phyloP scores from a whole-genome alignment of 1,284 basidiomycete species.

The Athelia psychrophila region DNA sequence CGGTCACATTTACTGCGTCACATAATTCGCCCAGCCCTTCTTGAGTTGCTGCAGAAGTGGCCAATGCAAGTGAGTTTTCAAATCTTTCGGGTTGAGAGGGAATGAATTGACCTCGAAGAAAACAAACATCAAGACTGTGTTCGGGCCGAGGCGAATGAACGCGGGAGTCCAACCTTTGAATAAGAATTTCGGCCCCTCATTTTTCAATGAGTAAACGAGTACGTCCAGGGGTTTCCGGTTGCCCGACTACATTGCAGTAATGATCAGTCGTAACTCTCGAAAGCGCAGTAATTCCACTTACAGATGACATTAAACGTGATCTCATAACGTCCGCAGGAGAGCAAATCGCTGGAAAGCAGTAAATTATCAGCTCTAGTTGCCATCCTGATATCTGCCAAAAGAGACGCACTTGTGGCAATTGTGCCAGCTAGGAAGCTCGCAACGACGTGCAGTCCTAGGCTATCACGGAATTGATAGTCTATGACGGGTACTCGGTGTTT shows the following conservation, averaged over 20 bases:
- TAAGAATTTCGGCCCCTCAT: constrained; percentile 81
- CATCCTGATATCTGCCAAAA: neutral
- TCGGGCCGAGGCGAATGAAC: constrained; percentile 81
- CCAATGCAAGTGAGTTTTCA: no score
- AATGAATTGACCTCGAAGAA: constrained; percentile 65
- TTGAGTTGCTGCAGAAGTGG: neutral
- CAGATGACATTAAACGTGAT: constrained; percentile 74
- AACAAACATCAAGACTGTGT: constrained; percentile 82
- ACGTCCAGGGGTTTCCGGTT: constrained; percentile 47
- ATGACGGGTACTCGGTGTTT: constrained; percentile 50
- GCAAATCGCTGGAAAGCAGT: constrained; percentile 65
- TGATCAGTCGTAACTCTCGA: constrained; percentile 1
- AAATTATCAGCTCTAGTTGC: neutral
- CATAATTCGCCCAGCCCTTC: neutral
- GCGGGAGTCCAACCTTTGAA: constrained; percentile 91
- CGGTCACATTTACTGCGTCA: no score
- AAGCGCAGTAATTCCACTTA: constrained; percentile 28
- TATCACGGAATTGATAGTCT: constrained; percentile 71
- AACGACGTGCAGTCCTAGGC: constrained; percentile 59
- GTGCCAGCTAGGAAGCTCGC: constrained; percentile 75
- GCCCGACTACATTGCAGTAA: constrained; percentile 39
- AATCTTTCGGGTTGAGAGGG: no score
- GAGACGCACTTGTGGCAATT: constrained; percentile 76
- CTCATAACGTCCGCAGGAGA: constrained; percentile 88
- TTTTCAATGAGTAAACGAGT: constrained; percentile 52